Percentiles rank a stretch among this genome's conserved stretches.
Conservation (phyloP, 129 eudicot species). For the Daucus carota region DH1_v3.0 NC_030381.2:7317501-7318000, state of each 20-base stretch:
- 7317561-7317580: no score
- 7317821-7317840: background rate
- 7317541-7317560: no score
- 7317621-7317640: no score
- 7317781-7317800: background rate
- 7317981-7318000: constrained; percentile 70
- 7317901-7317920: background rate
- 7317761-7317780: background rate
- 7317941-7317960: background rate
- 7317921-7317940: background rate
- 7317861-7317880: background rate
- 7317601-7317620: no score
- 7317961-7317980: constrained; percentile 56
- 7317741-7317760: background rate
- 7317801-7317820: background rate
- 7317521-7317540: no score
- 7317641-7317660: background rate
- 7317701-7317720: background rate
- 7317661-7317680: background rate
- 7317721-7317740: no score
- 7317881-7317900: background rate
- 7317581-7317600: no score
- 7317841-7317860: background rate
- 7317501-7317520: no score
- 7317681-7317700: background rate